Evolutionary conservation across 2,329 filamentous ascomycete species (phyloP), one percentile per base, ranked within the genome.

Genomic region (Colletotrichum orbiculare): DNA sequence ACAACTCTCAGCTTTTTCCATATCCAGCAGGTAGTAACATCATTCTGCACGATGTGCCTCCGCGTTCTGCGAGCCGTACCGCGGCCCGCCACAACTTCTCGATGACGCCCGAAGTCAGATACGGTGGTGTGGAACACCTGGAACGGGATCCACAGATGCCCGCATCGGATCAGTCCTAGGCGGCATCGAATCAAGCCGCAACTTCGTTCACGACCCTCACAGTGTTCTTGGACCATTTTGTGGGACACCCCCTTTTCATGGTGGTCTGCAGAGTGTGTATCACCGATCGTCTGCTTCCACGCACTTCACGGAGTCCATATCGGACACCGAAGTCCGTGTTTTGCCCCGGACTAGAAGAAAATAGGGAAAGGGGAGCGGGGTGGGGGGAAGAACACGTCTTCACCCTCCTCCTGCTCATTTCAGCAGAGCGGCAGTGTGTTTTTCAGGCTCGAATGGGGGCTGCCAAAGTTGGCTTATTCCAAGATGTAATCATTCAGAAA

Each of bases 191-290:
- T 42, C 35, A 54, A 48, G 42, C 0, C 42, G 11, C 42, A 43
- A 60, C 7, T 17, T 35, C 42, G 1, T 48, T 48, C 6, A 60
- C 58, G 49, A 12, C 50, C 58, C 58, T 38, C 41, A 54, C 58
- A 60, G 58, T 54, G 58, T 43, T 60, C 12, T 60, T 48, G 58
- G 42, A 48, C 58, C 6, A 60, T 60, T 60, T 33, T 60, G 42
- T 60, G 58, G 58, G 58, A 35, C 58, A 41, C 4, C 49, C 48
- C 33, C 52, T 45, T 59, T 59, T 1, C 54, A 39, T 2, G 13
- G 13, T 25, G 34, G 25, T 5, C 33, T 56, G 54, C 15, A 10
- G 1, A 43, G 33, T 11, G 34, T n/a, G 1, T 38, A 0, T 17
- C 12, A 47, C 34, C 1, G 54, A 52, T 35, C 48, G 38, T 43